Evolutionary conservation across 2,329 filamentous ascomycete genomes (phyloP), one percentile per base, ranked within the genome.

Genomic region (Pseudogymnoascus sp.): DNA sequence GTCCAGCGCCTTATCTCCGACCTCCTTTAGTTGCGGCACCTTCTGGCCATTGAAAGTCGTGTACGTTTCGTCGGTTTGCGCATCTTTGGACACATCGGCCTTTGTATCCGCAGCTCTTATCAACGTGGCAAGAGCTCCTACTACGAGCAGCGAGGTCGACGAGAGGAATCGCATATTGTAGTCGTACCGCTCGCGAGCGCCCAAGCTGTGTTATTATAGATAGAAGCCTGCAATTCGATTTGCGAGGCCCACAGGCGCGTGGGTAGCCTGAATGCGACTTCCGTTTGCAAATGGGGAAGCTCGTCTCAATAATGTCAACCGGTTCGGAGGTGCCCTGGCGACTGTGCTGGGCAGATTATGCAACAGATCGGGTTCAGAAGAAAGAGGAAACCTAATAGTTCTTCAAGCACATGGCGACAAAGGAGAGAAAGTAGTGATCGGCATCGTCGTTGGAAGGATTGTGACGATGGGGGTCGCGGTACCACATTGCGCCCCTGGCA

Each of bases 21-120:
- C 68, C 35, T 78, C 75, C 65, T 74, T 75, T 71, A 80, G 71
- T n/a, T 77, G 74, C 12, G 79, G 79, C 35, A 81, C 79, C 63
- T 77, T 73, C 16, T 79, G 69, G 30, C 72, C 78, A 71, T 81
- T 80, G 69, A 81, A 81, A 5, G 72, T 68, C 5, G 77, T 78
- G 25, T 70, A 69, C 8, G 14, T 33, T n/a, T 63, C 60, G 2
- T 63, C 42, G 16, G 35, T 36, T 62, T 23, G 45, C 12, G 39
- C 25, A 41, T 60, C 58, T 67, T 64, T 38, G 60, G 52, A 16
- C 35, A 28, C 30, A 60, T 60, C 58, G 5, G 28, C 39, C n/a
- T 42, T 42, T 52, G 39, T 22, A 19, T 59, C 42, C 16, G 60
- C 19, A 49, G 60, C 62, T 36, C 33, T 28, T 35, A 62, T 14